Base-by-base conservation (phyloP, 2,329 filamentous ascomycete species). In the Fusarium mexicanum region DNA sequence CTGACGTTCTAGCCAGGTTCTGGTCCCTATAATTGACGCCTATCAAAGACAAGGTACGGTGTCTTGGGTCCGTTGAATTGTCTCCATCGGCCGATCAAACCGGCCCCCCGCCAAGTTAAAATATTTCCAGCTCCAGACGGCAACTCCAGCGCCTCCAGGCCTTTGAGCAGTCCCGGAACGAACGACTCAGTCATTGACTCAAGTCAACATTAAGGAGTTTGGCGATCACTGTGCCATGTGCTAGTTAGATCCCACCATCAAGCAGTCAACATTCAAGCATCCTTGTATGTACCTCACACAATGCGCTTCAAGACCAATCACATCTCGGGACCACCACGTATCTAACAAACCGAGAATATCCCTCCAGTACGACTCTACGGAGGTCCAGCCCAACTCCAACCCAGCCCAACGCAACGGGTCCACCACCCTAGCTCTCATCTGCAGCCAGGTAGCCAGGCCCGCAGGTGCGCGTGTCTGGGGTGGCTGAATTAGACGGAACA, bases 71-170 rank as follows among this genome's bases (percentile, higher is more conserved):
- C 57, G 63, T 44, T 46, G 54, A 54, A 50, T 58, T 53, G 64
- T 71, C 57, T 70, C 67, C 67, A 63, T 77, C 64, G 73, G 73
- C 66, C 76, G 76, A 78, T 78, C 75, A 75, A 77, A 75, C 73
- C 64, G 61, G 54, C 44, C 72, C 73, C 69, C 67, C 67, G 53
- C 67, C 41, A 70, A 70, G 60, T 64, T 66, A 71, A 69, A 59
- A 64, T 63, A 64, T 61, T 59, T 50, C 59, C 64, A 76, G 47
- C 71, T 71, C 63, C 67, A 50, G 53, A 48, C 46, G 53, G 72
- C 71, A 47, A 69, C 63, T 72, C 51, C 71, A 74, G 63, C 53
- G 55, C 46, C 66, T 71, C 62, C 57, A 63, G 57, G 51, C 35
- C 40, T 29, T 41, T 48, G 37, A 64, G 40, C 24, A 40, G 26